Evolutionary conservation across 148 eudicot genomes (phyloP).

Genomic region (Nepenthes gracilis): DNA sequence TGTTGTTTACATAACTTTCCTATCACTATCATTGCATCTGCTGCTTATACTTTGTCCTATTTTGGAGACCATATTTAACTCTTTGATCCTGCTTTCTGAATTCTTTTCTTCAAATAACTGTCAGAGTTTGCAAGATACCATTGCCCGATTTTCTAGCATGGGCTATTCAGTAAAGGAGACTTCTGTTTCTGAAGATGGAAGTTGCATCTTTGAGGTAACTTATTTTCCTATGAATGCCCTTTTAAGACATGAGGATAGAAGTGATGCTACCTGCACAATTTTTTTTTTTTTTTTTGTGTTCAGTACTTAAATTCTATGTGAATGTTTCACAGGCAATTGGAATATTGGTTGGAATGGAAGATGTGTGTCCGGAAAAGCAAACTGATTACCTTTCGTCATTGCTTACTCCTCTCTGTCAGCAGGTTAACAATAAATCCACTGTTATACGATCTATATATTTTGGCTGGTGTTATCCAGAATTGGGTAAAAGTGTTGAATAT

Average conservation of each 20-base stretch:
- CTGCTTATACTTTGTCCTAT: background rate
- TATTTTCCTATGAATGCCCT: background rate
- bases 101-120: constrained; percentile 7
- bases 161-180: constrained; percentile 36
- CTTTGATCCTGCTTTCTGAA: background rate
- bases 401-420: constrained; percentile 91
- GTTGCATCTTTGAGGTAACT: constrained; percentile 87
- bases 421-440: constrained; percentile 30
- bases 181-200: constrained; percentile 81
- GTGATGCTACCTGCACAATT: background rate
- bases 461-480: background rate
- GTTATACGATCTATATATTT: background rate
- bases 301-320: background rate
- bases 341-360: constrained; percentile 92
- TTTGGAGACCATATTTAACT: background rate
- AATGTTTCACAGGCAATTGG: constrained; percentile 73
- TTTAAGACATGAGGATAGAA: background rate
- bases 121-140: constrained; percentile 85
- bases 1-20: too few relatives aligned
- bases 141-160: constrained; percentile 69
- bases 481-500: too few relatives aligned
- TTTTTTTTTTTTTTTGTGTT: background rate
- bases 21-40: background rate
- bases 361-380: constrained; percentile 75
- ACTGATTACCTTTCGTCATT: constrained; percentile 67